A percentile compares a stretch with the other conserved stretches of the same genome.
Evolutionary conservation across 2,329 filamentous ascomycete species (phyloP).

Genomic region (Acrodontium crateriforme): DNA sequence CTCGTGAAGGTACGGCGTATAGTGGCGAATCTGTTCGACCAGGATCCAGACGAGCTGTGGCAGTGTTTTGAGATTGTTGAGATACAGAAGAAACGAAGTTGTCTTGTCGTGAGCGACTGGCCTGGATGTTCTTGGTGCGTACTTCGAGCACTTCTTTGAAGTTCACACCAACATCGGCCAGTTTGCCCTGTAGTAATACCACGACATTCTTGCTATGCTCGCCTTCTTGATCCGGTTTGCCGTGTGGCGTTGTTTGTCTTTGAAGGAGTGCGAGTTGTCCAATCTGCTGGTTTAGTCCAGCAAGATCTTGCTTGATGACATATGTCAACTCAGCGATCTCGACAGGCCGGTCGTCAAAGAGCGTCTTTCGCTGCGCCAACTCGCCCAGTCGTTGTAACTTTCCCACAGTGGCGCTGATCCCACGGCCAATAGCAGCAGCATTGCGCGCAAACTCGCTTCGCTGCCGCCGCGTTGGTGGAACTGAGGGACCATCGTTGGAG

Average conservation of each 20-base stretch:
- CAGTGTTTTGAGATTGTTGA: constrained; percentile 19
- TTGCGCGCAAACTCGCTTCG: constrained; percentile 86
- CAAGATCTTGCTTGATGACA: constrained; percentile 94
- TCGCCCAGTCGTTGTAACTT: constrained; percentile 91
- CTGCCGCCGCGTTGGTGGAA: constrained; percentile 24
- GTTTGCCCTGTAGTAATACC: constrained; percentile 74
- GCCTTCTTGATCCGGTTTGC: constrained; percentile 51
- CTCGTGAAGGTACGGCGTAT: constrained; percentile 57
- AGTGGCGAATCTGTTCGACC: constrained; percentile 40
- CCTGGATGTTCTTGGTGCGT: constrained; percentile 94
- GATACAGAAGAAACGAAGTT: constrained; percentile 86
- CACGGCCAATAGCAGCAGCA: constrained; percentile 81
- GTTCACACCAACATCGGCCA: constrained; percentile 83
- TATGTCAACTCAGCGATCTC: constrained; percentile 96
- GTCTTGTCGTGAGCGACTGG: constrained; percentile 78
- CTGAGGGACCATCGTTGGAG: constrained; percentile 36
- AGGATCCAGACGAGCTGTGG: constrained; percentile 35
- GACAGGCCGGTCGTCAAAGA: constrained; percentile 92
- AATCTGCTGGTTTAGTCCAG: constrained; percentile 74
- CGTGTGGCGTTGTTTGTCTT: constrained; percentile 50
- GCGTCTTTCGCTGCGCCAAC: constrained; percentile 86
- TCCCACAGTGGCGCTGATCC: constrained; percentile 82
- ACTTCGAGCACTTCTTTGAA: constrained; percentile 97
- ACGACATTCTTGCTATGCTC: constrained; percentile 98
- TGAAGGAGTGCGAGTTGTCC: constrained; percentile 66